A percentile compares a stretch with the other conserved stretches of the same genome.
These are phyloP conservation scores for Clathrospora elynae DNA, from an alignment of 2,329 filamentous ascomycete species.

Conservation along the genomic window DNA sequence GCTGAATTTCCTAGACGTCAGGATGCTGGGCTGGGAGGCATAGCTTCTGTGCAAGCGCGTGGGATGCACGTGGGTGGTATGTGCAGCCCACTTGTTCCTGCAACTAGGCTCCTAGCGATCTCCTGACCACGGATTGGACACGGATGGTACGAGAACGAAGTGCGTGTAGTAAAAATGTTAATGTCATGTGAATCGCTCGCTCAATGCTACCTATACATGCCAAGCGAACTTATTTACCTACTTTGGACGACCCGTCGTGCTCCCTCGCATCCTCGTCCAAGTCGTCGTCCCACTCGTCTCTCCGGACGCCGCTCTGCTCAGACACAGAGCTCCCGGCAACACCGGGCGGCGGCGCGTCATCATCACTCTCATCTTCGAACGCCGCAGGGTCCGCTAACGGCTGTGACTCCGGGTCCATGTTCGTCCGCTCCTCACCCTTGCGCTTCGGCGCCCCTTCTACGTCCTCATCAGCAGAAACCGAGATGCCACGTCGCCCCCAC, in stretches of 20 bases:
- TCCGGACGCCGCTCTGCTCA: conserved; percentile 39
- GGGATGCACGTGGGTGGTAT: neutral
- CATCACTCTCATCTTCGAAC: conserved; percentile 55
- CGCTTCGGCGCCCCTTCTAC: conserved; percentile 44
- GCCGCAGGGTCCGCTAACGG: conserved; percentile 54
- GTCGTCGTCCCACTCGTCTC: conserved; percentile 50
- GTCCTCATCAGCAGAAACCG: conserved; percentile 63
- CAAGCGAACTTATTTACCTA: conserved; percentile 2
- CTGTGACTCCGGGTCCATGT: conserved; percentile 40
- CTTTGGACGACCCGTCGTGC: conserved; percentile 31
- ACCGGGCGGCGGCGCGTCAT: conserved; percentile 42
- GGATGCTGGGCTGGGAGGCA: too few species aligned
- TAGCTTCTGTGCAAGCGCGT: too few species aligned
- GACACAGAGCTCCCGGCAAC: conserved; percentile 15
- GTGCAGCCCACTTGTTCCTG: neutral
- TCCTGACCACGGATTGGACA: too few species aligned
- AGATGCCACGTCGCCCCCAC: conserved; percentile 64
- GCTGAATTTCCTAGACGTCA: neutral
- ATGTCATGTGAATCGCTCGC: too few species aligned
- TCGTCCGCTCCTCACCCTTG: conserved; percentile 19
- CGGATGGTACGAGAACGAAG: too few species aligned
- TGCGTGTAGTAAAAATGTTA: too few species aligned
- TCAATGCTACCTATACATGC: too few species aligned
- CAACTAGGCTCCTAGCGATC: neutral
- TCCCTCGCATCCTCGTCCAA: conserved; percentile 43